Base-by-base conservation (phyloP, 768 basidiomycete species). In the Sarcodon aspratus region DNA sequence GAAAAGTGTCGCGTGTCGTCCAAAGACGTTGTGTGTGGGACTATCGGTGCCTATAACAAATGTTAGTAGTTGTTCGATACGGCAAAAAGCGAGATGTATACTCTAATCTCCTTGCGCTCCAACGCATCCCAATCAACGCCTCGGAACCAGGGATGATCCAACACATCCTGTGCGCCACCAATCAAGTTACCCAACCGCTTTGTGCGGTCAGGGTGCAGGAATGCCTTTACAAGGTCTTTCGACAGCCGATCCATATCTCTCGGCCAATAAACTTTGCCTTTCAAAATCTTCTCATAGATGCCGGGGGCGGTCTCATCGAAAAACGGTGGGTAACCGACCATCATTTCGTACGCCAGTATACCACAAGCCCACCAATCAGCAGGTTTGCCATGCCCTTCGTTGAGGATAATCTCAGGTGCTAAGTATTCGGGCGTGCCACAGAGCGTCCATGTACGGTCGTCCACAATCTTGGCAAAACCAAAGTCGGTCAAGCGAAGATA, bases 351-450 rank as follows among this genome's bases (percentile, higher is more conserved):
- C 63, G 89, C 91, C 34, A 99, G 72, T 43, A 98, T 88, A 15
- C 96, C 96, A 58, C 93, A 85, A 8, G 96, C 95, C 96, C 96
- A 99, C 93, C 93, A 99, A 62, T 99, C 95, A 6, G 93, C 94
- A 8, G 94, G 93, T 64, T 96, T 95, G 9, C 93, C 93, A 65
- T 99, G 96, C 9, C 96, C 96, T 53, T 95, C 93, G 6, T 90
- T 92, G 59, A 95, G 85, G 50, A 99, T 96, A 50, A 99, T 96
- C 67, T 99, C 96, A 15, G 96, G 96, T 3, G 96, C 95, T 35
- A 99, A 81, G 62, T 99, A 98, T 66, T 94, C 91, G 15, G 92
- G 91, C 9, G 91, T 95, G 34, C 91, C 91, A 59, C 96, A 99
- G 33, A 99, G 74, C 7, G 96, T 99, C 82, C 89, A 98, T 6